phyloP scores from a whole-genome alignment of 371 early-diverging fungal genomes.

The Mortierella sp. region DNA sequence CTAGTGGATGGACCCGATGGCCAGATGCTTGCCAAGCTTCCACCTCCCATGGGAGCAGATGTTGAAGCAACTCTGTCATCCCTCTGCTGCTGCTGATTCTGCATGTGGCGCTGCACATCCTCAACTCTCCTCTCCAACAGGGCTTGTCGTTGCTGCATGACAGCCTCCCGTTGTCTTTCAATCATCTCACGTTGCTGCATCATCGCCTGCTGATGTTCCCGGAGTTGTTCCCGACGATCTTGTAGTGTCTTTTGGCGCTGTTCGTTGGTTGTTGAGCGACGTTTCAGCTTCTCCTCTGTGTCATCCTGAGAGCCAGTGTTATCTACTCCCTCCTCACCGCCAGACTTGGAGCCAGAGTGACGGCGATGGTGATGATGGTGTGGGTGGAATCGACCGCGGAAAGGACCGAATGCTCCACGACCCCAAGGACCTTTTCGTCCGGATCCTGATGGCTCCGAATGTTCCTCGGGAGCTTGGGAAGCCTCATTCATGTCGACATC shows the following conservation, averaged over 20 bases:
- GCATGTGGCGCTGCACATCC: constrained; percentile 16
- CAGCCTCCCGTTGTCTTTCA: constrained; percentile 5
- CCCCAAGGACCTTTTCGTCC: constrained; percentile 7
- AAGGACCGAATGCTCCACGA: constrained; percentile 20
- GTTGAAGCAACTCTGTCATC: constrained; percentile 7
- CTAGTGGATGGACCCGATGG: constrained; percentile 23
- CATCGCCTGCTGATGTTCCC: constrained; percentile 21
- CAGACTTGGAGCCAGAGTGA: constrained; percentile 37
- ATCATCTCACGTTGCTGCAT: constrained; percentile 30
- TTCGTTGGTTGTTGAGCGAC: constrained; percentile 38
- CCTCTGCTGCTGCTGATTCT: constrained; percentile 25
- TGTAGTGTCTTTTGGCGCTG: constrained; percentile 25
- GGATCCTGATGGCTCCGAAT: not conserved
- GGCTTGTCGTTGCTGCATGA: constrained; percentile 13
- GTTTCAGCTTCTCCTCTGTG: constrained; percentile 28
- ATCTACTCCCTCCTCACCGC: constrained; percentile 22
- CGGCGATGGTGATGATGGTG: constrained; percentile 26
- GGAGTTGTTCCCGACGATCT: constrained; percentile 16
- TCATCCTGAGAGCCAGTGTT: not conserved
- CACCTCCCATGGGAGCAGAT: constrained; percentile 17
- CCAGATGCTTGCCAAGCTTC: constrained; percentile 40
- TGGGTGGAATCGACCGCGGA: constrained; percentile 24
- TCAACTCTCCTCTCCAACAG: constrained; percentile 20
- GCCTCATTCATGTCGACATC: constrained; percentile 38
- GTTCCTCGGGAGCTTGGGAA: not conserved